Evolutionary conservation across 768 basidiomycete species (phyloP).

Genomic region (Pseudohyphozyma bogoriensis): DNA sequence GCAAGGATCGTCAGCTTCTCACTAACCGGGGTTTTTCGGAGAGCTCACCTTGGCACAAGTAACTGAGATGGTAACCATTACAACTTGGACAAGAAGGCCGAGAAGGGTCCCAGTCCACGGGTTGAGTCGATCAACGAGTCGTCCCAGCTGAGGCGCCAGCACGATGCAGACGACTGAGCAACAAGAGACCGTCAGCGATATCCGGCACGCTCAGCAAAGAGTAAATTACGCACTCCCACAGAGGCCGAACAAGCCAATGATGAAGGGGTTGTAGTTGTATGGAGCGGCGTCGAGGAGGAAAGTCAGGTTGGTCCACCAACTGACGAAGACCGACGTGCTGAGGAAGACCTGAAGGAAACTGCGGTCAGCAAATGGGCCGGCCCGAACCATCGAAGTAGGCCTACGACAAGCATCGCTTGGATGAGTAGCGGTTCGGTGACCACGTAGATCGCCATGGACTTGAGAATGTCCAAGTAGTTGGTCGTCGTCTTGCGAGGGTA

Average conservation of each 20-base stretch:
- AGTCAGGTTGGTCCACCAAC: slow-evolving; percentile 45
- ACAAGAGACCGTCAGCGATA: no score
- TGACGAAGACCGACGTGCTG: no score
- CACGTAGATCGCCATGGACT: slow-evolving; percentile 60
- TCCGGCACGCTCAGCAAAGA: no score
- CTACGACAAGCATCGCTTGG: slow-evolving; percentile 44
- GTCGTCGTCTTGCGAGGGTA: slow-evolving; percentile 39
- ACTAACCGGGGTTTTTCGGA: no score
- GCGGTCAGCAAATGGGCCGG: slow-evolving; percentile 16
- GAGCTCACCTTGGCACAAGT: slow-evolving; percentile 59
- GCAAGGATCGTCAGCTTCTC: no score
- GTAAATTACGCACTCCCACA: no score
- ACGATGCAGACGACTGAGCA: slow-evolving; percentile 38
- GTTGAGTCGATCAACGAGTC: slow-evolving; percentile 43
- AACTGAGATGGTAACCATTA: slow-evolving; percentile 55
- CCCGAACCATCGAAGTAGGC: slow-evolving; percentile 7
- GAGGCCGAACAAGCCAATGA: slow-evolving; percentile 39
- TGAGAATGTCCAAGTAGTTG: slow-evolving; percentile 38
- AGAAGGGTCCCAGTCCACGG: slow-evolving; percentile 67
- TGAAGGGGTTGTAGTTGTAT: slow-evolving; percentile 40
- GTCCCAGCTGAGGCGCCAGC: slow-evolving; percentile 34
- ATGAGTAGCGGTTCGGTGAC: slow-evolving; percentile 69
- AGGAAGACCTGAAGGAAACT: neutral
- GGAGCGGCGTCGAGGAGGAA: slow-evolving; percentile 41
- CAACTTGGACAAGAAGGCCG: slow-evolving; percentile 44